These are phyloP conservation scores for Paramyrothecium sp. DNA, from an alignment of 2,329 filamentous ascomycete species.

Conservation along the genomic window DNA sequence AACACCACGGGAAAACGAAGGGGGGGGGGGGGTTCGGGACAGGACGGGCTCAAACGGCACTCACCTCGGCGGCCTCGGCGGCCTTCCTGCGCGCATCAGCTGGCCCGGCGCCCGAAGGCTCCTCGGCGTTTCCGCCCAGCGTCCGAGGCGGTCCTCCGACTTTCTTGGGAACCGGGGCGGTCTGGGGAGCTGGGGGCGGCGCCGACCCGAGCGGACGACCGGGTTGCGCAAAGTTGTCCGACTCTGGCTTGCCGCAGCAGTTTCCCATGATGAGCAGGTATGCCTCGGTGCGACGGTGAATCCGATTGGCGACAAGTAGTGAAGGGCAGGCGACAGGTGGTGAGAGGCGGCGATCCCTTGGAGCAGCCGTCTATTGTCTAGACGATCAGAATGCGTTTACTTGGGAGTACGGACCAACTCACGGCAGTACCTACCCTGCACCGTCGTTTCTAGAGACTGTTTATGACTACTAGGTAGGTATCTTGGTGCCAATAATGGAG, in stretches of 20 bases:
- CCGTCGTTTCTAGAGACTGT: no score
- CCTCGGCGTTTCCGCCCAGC: constrained; percentile 49
- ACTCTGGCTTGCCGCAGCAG: constrained; percentile 76
- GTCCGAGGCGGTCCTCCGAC: constrained; percentile 61
- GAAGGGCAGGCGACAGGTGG: background rate
- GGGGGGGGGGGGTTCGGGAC: constrained; percentile 6
- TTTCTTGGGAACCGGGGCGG: constrained; percentile 50
- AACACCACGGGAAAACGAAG: background rate
- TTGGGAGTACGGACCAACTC: no score
- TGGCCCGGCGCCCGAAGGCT: constrained; percentile 21
- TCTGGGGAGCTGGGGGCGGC: constrained; percentile 41
- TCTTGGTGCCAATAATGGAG: no score
- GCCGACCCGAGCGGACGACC: constrained; percentile 69
- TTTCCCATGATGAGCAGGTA: constrained; percentile 69
- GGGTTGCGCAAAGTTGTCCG: constrained; percentile 68
- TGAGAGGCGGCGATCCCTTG: no score
- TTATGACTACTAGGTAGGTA: no score
- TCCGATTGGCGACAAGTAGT: background rate
- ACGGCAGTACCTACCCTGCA: no score
- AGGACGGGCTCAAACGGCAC: constrained; percentile 23
- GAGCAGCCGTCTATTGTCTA: no score
- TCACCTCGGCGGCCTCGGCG: constrained; percentile 80
- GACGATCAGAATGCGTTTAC: no score
- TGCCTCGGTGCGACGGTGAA: background rate
- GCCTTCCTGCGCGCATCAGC: constrained; percentile 70